Conservation (phyloP, 2,329 filamentous ascomycete genomes). For the Diaporthe sp. region DNA sequence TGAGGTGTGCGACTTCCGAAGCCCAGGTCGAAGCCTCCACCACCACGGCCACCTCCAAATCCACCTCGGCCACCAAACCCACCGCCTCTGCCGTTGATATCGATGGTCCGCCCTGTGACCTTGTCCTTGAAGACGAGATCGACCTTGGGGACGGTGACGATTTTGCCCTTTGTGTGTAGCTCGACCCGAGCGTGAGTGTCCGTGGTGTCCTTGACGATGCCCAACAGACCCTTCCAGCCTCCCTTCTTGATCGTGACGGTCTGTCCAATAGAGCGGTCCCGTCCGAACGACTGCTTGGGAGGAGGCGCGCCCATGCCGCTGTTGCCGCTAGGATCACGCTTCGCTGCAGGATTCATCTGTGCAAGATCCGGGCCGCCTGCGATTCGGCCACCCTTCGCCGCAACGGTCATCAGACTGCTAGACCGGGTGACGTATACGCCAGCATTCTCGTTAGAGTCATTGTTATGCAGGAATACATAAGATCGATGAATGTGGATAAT, state of each 20-base stretch:
- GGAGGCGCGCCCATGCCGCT: slow-evolving; percentile 76
- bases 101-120: slow-evolving; percentile 80
- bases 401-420: slow-evolving; percentile 87
- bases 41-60: slow-evolving; percentile 55
- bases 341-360: slow-evolving; percentile 92
- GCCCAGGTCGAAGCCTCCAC: slow-evolving; percentile 53
- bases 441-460: slow-evolving; percentile 85
- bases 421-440: slow-evolving; percentile 90
- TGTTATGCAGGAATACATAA: slow-evolving; percentile 90
- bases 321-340: slow-evolving; percentile 70
- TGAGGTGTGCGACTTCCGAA: slow-evolving; percentile 79
- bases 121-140: slow-evolving; percentile 89
- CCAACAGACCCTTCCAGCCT: slow-evolving; percentile 90
- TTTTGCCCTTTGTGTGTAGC: slow-evolving; percentile 93
- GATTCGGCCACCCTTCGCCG: slow-evolving; percentile 91
- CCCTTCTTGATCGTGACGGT: slow-evolving; percentile 91
- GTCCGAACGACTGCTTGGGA: slow-evolving; percentile 72
- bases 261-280: slow-evolving; percentile 88
- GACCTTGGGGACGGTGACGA: slow-evolving; percentile 84
- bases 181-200: slow-evolving; percentile 89
- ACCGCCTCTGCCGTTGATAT: slow-evolving; percentile 67
- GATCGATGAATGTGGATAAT: slow-evolving; percentile 95
- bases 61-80: slow-evolving; percentile 54
- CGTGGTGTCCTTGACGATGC: slow-evolving; percentile 95
- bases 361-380: slow-evolving; percentile 81